Evolutionary conservation across 2,329 filamentous ascomycete species (phyloP).

Genomic region (Colletotrichum chrysophilum): DNA sequence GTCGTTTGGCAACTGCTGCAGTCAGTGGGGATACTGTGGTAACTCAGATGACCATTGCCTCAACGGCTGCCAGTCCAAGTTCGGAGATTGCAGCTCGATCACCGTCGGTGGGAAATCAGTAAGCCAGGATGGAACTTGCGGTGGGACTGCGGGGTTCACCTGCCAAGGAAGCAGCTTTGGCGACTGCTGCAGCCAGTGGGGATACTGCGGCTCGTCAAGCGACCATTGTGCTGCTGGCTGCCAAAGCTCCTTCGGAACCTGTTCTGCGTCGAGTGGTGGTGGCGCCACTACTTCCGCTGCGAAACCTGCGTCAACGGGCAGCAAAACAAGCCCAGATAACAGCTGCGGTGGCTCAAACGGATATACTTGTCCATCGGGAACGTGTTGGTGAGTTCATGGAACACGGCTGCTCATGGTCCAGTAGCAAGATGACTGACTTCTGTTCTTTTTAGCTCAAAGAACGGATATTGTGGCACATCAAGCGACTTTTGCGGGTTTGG

Average conservation of each 20-base stretch:
- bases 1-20: conserved; percentile 21
- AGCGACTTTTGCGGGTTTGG: conserved; percentile 23
- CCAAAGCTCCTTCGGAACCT: conserved; percentile 7
- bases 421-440: neutral
- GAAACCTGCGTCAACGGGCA: neutral
- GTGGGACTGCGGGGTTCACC: neutral
- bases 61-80: conserved; percentile 15
- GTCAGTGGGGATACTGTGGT: conserved; percentile 24
- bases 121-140: conserved; percentile 9
- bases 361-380: conserved; percentile 38
- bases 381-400: conserved; percentile 15
- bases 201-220: conserved; percentile 22
- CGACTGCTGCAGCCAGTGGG: conserved; percentile 24
- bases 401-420: neutral
- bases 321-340: conserved; percentile 32
- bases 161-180: conserved; percentile 7
- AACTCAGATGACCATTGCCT: conserved; percentile 19
- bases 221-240: conserved; percentile 23
- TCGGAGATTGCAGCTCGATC: conserved; percentile 22
- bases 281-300: neutral
- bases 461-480: conserved; percentile 21
- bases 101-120: neutral
- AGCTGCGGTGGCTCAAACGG: conserved; percentile 43
- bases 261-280: neutral
- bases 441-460: neutral